phyloP scores from a whole-genome alignment of 805 yeast species.

The Kazachstania taianensis region DNA sequence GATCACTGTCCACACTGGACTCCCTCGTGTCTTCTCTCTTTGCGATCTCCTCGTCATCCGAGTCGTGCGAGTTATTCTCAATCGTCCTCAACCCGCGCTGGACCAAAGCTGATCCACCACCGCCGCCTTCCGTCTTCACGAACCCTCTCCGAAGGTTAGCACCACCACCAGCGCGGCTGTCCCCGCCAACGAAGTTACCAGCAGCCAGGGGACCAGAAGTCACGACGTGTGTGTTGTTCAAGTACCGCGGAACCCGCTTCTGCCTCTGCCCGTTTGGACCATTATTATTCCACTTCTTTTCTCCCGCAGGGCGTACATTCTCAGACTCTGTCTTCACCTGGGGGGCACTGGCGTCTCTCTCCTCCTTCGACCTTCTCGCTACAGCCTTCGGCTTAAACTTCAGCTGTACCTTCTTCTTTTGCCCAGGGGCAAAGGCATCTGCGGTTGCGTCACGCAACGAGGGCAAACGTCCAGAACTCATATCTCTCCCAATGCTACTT shows the following conservation, averaged over 20 bases:
- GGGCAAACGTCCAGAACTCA: constrained; percentile 27
- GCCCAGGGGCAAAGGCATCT: neutral
- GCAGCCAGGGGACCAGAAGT: constrained; percentile 66
- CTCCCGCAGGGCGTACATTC: constrained; percentile 1
- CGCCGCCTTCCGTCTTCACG: constrained; percentile 7
- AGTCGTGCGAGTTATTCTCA: constrained; percentile 21
- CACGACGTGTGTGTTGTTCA: constrained; percentile 46
- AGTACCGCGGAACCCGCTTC: constrained; percentile 23
- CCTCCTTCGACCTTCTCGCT: constrained; percentile 74
- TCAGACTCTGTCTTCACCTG: constrained; percentile 29
- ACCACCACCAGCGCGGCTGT: constrained; percentile 13
- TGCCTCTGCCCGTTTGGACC: constrained; percentile 14
- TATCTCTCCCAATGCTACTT: no score
- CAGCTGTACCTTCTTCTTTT: constrained; percentile 39
- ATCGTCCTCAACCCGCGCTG: constrained; percentile 19
- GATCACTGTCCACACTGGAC: no score
- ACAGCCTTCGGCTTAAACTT: constrained; percentile 84
- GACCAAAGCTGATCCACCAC: constrained; percentile 11
- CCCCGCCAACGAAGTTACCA: constrained; percentile 34
- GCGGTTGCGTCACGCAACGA: constrained; percentile 17
- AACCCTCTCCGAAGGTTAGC: constrained; percentile 1
- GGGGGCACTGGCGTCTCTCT: constrained; percentile 70
- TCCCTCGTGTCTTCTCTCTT: constrained; percentile 21
- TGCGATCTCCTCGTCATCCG: constrained; percentile 33
- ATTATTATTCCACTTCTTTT: constrained; percentile 7